These are phyloP conservation scores for Leptoxyphium fumago DNA, from an alignment of 2,329 filamentous ascomycete species.

Conservation along the genomic window DNA sequence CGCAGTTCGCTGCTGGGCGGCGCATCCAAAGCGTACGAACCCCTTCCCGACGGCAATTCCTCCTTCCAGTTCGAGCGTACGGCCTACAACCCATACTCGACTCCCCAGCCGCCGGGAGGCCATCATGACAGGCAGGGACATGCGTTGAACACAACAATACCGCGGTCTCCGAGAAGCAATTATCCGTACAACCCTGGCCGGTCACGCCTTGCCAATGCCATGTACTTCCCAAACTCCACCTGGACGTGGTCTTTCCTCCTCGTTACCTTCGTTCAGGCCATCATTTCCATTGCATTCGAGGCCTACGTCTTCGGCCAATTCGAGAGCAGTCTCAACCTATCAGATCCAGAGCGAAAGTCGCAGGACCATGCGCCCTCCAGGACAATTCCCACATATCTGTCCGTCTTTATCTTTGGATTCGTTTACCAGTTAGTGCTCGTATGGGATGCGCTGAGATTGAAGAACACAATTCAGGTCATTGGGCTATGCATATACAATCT, in stretches of 20 bases:
- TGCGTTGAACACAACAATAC: slow-evolving; percentile 23
- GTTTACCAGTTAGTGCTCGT: slow-evolving; percentile 80
- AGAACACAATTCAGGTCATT: slow-evolving; percentile 98
- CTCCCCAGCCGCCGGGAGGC: slow-evolving; percentile 27
- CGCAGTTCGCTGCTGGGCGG: slow-evolving; percentile 45
- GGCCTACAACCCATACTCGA: slow-evolving; percentile 1
- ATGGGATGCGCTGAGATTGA: slow-evolving; percentile 83
- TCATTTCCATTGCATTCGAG: slow-evolving; percentile 71
- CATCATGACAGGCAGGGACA: slow-evolving; percentile 38
- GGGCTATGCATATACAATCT: slow-evolving; percentile 87
- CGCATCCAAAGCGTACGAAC: slow-evolving; percentile 16
- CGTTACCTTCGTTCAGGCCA: slow-evolving; percentile 59
- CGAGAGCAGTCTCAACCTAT: slow-evolving; percentile 41
- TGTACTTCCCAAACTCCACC: slow-evolving; percentile 66
- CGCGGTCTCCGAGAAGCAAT: slow-evolving; percentile 19
- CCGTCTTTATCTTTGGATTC: slow-evolving; percentile 94
- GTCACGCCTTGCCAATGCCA: slow-evolving; percentile 21
- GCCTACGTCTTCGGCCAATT: slow-evolving; percentile 83
- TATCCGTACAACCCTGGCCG: slow-evolving; percentile 8
- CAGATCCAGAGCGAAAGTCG: slow-evolving; percentile 17
- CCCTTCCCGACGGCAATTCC: slow-evolving; percentile 5
- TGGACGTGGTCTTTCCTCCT: slow-evolving; percentile 84
- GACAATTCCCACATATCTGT: slow-evolving; percentile 85
- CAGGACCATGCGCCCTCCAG: slow-evolving; percentile 6
- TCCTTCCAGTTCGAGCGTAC: slow-evolving; percentile 8